phyloP scores from a whole-genome alignment of 495 filamentous ascomycete genomes.

The Neurospora sp. region DNA sequence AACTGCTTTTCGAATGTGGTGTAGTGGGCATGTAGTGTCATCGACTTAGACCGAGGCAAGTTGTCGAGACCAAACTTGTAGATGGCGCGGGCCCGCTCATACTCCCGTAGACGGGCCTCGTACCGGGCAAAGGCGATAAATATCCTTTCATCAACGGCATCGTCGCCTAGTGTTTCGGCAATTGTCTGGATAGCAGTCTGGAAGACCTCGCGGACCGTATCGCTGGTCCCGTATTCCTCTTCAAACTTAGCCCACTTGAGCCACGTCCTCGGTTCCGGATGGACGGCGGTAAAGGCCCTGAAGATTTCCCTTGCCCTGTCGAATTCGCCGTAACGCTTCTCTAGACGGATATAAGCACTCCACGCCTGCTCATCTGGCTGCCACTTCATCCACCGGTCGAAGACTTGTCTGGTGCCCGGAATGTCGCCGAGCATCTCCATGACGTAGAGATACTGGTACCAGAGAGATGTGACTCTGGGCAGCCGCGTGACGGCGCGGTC shows the following conservation, averaged over 20 bases:
- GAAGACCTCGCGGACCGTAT: slow-evolving; percentile 87
- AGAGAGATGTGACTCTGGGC: slow-evolving; percentile 85
- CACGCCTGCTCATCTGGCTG: slow-evolving; percentile 93
- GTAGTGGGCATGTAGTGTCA: slow-evolving; percentile 79
- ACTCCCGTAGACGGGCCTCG: slow-evolving; percentile 88
- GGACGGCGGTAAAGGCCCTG: slow-evolving; percentile 82
- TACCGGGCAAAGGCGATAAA: slow-evolving; percentile 90
- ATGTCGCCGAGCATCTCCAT: slow-evolving; percentile 95
- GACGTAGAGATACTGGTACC: slow-evolving; percentile 99
- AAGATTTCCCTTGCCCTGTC: slow-evolving; percentile 78
- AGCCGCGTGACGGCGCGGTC: slow-evolving; percentile 91
- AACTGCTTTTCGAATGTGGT: slow-evolving; percentile 98
- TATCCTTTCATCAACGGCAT: slow-evolving; percentile 92
- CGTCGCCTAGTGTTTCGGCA: slow-evolving; percentile 83
- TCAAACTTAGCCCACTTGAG: slow-evolving; percentile 98
- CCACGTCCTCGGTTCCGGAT: slow-evolving; percentile 94
- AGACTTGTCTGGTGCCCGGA: slow-evolving; percentile 84
- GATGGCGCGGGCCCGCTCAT: slow-evolving; percentile 89
- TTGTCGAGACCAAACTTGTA: slow-evolving; percentile 95
- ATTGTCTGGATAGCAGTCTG: slow-evolving; percentile 81
- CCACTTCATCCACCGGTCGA: slow-evolving; percentile 98
- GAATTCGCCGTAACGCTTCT: slow-evolving; percentile 89
- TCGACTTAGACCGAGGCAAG: slow-evolving; percentile 76
- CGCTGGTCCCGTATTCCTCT: slow-evolving; percentile 85
- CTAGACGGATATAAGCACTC: slow-evolving; percentile 91